Evolutionary conservation across 495 filamentous ascomycete genomes (phyloP).

Genomic region (Mytilinidion resinicola): DNA sequence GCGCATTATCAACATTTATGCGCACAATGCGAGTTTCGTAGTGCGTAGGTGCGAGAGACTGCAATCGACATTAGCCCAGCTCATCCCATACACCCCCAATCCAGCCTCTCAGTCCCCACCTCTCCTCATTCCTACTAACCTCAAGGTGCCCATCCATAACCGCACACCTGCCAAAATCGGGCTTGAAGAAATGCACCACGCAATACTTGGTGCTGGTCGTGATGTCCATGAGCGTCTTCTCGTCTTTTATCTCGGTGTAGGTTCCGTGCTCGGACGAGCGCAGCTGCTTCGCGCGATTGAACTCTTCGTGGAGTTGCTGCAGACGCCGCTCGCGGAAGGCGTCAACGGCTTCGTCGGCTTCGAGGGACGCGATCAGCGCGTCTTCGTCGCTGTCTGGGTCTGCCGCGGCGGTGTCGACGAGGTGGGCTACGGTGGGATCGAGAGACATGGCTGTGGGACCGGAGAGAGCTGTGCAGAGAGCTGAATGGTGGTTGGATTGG

Average conservation of each 20-base stretch:
- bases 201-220: slow-evolving; percentile 59
- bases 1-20: slow-evolving; percentile 65
- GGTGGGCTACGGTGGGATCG: slow-evolving; percentile 43
- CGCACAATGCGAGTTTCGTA: slow-evolving; percentile 62
- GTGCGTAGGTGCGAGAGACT: slow-evolving; percentile 53
- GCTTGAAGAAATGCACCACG: slow-evolving; percentile 70
- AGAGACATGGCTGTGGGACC: slow-evolving; percentile 22
- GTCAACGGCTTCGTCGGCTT: slow-evolving; percentile 51
- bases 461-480: slow-evolving; percentile 3
- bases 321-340: slow-evolving; percentile 64
- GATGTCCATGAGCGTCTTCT: slow-evolving; percentile 62
- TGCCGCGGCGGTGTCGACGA: slow-evolving; percentile 37
- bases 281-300: slow-evolving; percentile 42
- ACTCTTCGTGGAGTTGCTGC: slow-evolving; percentile 63
- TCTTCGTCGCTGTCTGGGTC: slow-evolving; percentile 52
- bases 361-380: slow-evolving; percentile 62
- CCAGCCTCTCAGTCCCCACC: no score
- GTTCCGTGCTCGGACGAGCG: slow-evolving; percentile 36
- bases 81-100: not conserved
- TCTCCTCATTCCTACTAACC: slow-evolving; percentile 24
- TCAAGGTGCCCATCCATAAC: slow-evolving; percentile 63
- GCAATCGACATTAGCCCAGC: not conserved
- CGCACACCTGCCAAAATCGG: slow-evolving; percentile 65
- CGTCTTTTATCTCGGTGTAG: slow-evolving; percentile 56
- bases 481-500: not conserved